Evolutionary conservation across 306 rosid genomes (phyloP).

Genomic region (Prunus armeniaca): DNA sequence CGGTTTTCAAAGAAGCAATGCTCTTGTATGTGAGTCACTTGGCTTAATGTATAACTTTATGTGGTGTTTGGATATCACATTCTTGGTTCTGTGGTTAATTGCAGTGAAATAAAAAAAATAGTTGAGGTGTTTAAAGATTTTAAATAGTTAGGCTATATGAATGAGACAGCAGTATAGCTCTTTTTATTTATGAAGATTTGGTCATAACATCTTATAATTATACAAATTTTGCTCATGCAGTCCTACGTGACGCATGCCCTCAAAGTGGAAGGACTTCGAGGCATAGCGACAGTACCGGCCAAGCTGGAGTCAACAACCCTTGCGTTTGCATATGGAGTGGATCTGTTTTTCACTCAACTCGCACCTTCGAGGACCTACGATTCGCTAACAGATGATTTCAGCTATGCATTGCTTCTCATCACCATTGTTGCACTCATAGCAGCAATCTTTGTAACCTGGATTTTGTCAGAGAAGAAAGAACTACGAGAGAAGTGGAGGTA

Average conservation of each 20-base stretch:
- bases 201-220: constrained; percentile 9
- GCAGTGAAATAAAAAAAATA: neutral
- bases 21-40: neutral
- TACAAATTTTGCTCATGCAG: constrained; percentile 45
- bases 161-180: too few relatives aligned
- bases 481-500: constrained; percentile 93
- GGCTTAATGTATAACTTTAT: neutral
- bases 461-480: constrained; percentile 84
- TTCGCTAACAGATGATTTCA: constrained; percentile 98
- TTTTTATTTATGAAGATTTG: constrained; percentile 1
- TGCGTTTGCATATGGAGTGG: constrained; percentile 87
- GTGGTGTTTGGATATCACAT: neutral
- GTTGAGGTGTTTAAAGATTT: neutral
- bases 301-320: constrained; percentile 93
- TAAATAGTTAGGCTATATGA: too few relatives aligned
- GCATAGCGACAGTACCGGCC: constrained; percentile 80
- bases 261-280: constrained; percentile 84
- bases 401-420: constrained; percentile 92
- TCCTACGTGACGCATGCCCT: constrained; percentile 80
- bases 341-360: constrained; percentile 79
- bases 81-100: neutral
- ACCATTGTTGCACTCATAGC: constrained; percentile 86
- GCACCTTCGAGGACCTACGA: constrained; percentile 95
- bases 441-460: constrained; percentile 85
- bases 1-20: neutral